Evolutionary conservation across 2,329 filamentous ascomycete genomes (phyloP).

Genomic region (Microsporum canis): DNA sequence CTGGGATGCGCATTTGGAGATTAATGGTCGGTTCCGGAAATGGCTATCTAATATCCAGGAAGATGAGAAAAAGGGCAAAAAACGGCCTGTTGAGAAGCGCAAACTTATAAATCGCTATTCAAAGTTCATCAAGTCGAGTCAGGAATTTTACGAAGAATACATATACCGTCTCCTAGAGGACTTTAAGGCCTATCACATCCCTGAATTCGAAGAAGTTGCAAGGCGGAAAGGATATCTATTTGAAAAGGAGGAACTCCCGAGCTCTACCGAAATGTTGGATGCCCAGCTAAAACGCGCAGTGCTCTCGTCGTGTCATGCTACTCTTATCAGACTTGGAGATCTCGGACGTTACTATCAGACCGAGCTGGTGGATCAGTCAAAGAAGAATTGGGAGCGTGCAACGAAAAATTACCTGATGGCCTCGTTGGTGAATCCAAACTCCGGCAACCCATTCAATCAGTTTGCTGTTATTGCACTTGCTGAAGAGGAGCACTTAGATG

Average conservation of each 20-base stretch:
- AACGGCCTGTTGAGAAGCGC: conserved; percentile 52
- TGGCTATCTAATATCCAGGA: conserved; percentile 47
- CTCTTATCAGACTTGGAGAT: conserved; percentile 78
- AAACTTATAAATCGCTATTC: conserved; percentile 73
- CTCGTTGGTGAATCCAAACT: conserved; percentile 62
- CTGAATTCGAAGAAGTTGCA: conserved; percentile 49
- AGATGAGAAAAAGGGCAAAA: conserved; percentile 34
- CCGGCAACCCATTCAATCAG: conserved; percentile 79
- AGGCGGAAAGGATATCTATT: conserved; percentile 32
- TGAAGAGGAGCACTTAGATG: conserved; percentile 64
- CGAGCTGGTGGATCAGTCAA: conserved; percentile 56
- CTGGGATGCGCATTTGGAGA: conserved; percentile 66
- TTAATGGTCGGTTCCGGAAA: conserved; percentile 69
- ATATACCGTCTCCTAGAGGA: conserved; percentile 57
- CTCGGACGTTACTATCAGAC: conserved; percentile 72
- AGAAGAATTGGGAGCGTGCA: conserved; percentile 66
- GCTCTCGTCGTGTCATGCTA: conserved; percentile 65
- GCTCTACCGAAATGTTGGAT: conserved; percentile 24
- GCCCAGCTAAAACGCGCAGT: conserved; percentile 48
- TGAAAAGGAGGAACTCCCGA: conserved; percentile 29
- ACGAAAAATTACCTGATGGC: conserved; percentile 78
- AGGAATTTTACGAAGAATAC: conserved; percentile 78
- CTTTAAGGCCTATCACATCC: conserved; percentile 38
- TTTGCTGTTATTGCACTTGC: conserved; percentile 74
- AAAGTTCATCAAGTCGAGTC: conserved; percentile 74